Evolutionary conservation across 2,329 filamentous ascomycete species (phyloP).

Genomic region (Pochonia chlamydosporia): DNA sequence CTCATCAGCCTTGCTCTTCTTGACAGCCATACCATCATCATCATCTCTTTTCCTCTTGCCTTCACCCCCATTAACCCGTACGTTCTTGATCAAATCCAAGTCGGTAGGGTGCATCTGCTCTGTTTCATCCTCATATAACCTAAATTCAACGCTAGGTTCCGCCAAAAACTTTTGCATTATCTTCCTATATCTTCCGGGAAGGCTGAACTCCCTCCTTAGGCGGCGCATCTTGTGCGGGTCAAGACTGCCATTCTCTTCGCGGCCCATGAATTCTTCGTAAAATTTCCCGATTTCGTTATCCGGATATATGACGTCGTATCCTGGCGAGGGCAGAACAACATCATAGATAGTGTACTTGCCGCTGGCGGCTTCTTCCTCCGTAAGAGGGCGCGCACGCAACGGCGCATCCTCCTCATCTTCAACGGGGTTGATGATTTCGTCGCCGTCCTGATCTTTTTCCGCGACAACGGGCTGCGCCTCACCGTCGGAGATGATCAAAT

Average conservation of each 20-base stretch:
- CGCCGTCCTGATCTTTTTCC: constrained; percentile 55
- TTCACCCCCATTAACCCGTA: constrained; percentile 14
- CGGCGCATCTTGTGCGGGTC: constrained; percentile 85
- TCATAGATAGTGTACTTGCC: constrained; percentile 80
- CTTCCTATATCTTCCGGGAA: constrained; percentile 85
- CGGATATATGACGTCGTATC: constrained; percentile 85
- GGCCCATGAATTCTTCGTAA: constrained; percentile 82
- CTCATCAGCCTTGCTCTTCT: constrained; percentile 8
- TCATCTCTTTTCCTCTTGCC: constrained; percentile 12
- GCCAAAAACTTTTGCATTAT: constrained; percentile 67
- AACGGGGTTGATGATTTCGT: constrained; percentile 36
- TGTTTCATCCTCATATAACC: constrained; percentile 61
- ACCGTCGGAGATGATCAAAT: constrained; percentile 62
- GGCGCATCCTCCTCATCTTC: constrained; percentile 38
- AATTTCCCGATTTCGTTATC: constrained; percentile 75
- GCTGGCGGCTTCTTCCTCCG: constrained; percentile 68
- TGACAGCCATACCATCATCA: constrained; percentile 6
- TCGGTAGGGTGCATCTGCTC: constrained; percentile 91
- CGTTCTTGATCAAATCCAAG: constrained; percentile 57
- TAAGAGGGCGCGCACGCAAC: constrained; percentile 63
- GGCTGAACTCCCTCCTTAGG: constrained; percentile 77
- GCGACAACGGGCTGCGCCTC: constrained; percentile 21
- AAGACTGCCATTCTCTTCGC: constrained; percentile 67
- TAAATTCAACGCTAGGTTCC: constrained; percentile 61
- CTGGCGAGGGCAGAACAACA: constrained; percentile 85